These are phyloP conservation scores for Syzygium oleosum DNA, from an alignment of 345 rosid species.

Conservation along the genomic window DNA sequence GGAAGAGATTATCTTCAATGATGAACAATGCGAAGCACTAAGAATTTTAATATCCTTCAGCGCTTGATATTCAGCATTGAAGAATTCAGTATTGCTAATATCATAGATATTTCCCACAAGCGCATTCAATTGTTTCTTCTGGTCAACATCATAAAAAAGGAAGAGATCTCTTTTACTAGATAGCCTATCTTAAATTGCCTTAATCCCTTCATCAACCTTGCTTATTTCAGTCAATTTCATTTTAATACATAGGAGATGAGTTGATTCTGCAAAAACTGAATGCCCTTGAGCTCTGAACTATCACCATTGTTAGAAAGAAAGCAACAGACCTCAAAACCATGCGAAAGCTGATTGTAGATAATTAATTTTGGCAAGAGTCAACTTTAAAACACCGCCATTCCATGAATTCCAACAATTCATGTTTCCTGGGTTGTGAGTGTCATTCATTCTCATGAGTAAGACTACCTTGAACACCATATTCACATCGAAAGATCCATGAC, in stretches of 20 bases:
- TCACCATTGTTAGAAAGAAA: no score
- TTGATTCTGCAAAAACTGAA: background rate
- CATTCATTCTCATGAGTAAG: background rate
- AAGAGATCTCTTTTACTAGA: background rate
- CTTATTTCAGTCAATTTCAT: background rate
- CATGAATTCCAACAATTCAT: background rate
- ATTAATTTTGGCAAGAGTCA: background rate
- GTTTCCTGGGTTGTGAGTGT: background rate
- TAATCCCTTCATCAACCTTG: background rate
- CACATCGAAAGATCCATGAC: background rate
- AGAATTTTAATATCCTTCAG: background rate
- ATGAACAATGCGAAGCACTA: background rate
- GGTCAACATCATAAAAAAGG: background rate
- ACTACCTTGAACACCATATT: background rate
- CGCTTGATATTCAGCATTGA: fast-evolving
- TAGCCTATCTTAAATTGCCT: background rate
- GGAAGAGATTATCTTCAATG: background rate
- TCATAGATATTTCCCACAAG: background rate
- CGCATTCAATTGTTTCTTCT: background rate
- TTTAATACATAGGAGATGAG: background rate
- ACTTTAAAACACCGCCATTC: background rate
- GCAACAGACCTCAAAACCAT: background rate
- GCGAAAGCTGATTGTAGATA: background rate
- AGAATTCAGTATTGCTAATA: background rate
- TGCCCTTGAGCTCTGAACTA: background rate